Base-by-base conservation (phyloP, 345 rosid genomes). In the Heritiera littoralis region DNA sequence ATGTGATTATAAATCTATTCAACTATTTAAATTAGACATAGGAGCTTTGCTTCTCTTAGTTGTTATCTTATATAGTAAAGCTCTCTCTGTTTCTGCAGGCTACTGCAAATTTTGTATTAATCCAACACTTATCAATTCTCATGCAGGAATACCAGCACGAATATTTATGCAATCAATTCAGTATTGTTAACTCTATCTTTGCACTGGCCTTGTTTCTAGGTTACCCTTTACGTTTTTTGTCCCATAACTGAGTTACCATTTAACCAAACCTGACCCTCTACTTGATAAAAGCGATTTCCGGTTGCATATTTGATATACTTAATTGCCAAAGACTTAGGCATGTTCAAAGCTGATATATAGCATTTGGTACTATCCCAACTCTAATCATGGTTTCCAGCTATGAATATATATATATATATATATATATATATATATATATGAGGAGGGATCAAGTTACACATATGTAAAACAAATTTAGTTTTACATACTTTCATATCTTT, bases 21-120 rank as follows among this genome's bases (percentile, higher is more conserved):
- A 43, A 18, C 52, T 67, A 17, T 13, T 43, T 3, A 18, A 67
- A n/a, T 68, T 1, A 45, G 20, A 45, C 17, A 68, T 32, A 41
- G 17, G 71, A 67, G 72, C 49, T 67, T 66, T 7, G 51, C 71
- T 66, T 66, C 71, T 41, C 10, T 46, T 69, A 9, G 7, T 69
- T 46, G 32, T 46, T 43, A n/a, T n/a, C 56, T 35, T 35, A 23
- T 35, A 2, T 23, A 56, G n/a, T 46, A 48, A 45, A 68, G 54
- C 18, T 45, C 38, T 66, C 1, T 46, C 11, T 48, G 3, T 23
- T 66, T 15, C 17, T 15, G 17, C 28, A 40, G 5, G 70, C 48
- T 67, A 43, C 52, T 67, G 72, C 15, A 20, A 43, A 41, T 41
- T n/a, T 41, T 10, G 71, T 17, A 40, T 7, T 40, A 9, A 18